These are phyloP conservation scores for Acacia acuminata DNA, from an alignment of 306 rosid genomes.

Conservation along the genomic window DNA sequence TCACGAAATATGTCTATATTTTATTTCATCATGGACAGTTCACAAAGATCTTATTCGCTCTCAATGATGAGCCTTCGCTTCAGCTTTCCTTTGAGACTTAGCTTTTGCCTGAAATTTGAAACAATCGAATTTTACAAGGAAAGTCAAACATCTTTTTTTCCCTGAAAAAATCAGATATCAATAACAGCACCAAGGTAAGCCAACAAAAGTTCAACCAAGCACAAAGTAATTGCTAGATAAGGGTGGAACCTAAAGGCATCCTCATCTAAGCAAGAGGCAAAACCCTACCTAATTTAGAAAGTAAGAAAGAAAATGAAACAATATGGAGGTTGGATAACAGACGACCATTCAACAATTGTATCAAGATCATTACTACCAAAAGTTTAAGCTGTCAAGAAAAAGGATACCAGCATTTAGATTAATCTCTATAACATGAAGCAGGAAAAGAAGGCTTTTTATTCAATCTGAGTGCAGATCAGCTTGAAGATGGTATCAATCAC, in stretches of 20 bases:
- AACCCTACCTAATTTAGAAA: constrained; percentile 11
- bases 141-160: background rate
- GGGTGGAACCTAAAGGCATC: background rate
- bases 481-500: background rate
- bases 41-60: constrained; percentile 26
- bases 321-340: background rate
- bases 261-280: constrained; percentile 1
- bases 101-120: constrained; percentile 72
- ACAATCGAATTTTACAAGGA: background rate
- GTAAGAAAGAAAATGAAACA: background rate
- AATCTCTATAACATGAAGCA: background rate
- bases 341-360: background rate
- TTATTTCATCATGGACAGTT: constrained; percentile 38
- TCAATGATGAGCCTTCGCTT: constrained; percentile 75
- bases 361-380: background rate
- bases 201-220: constrained; percentile 9
- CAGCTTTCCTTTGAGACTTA: constrained; percentile 68
- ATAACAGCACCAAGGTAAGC: background rate
- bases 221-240: background rate
- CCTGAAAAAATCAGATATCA: constrained; percentile 2
- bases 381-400: background rate
- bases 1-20: constrained; percentile 54
- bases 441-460: background rate
- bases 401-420: background rate
- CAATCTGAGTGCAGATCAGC: constrained; percentile 17